These are phyloP conservation scores for Cutaneotrichosporon sp. DNA, from an alignment of 1,284 basidiomycete genomes.

Conservation along the genomic window DNA sequence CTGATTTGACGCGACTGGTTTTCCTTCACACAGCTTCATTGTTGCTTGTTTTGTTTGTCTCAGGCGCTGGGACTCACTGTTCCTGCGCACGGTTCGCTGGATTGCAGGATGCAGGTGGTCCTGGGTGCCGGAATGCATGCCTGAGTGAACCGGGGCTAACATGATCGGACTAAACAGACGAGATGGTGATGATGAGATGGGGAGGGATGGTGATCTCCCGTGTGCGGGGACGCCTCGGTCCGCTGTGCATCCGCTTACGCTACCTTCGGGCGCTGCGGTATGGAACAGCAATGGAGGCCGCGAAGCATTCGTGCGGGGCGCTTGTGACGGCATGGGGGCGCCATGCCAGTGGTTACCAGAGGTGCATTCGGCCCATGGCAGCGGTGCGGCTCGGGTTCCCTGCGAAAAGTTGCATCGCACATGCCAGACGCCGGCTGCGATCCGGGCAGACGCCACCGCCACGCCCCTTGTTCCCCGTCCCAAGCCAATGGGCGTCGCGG, in stretches of 20 bases:
- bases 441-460: no score
- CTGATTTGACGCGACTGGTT: neutral
- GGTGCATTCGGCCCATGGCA: neutral
- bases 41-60: neutral
- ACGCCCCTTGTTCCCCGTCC: neutral
- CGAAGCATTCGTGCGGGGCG: neutral
- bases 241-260: neutral
- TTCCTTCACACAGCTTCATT: neutral
- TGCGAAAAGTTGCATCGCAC: no score
- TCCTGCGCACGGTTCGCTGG: neutral
- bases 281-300: neutral
- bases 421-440: no score
- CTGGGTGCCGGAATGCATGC: neutral
- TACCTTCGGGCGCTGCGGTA: neutral
- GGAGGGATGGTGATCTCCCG: neutral
- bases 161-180: neutral
- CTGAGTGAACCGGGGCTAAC: no score
- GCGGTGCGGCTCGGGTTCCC: no score
- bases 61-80: neutral
- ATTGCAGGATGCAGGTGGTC: neutral
- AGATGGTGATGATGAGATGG: neutral
- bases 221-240: neutral
- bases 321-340: neutral
- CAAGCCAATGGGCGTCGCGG: neutral
- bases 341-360: neutral